These are phyloP conservation scores for Chrysanthemum makinoi DNA, from an alignment of 129 eudicot genomes.

Conservation along the genomic window DNA sequence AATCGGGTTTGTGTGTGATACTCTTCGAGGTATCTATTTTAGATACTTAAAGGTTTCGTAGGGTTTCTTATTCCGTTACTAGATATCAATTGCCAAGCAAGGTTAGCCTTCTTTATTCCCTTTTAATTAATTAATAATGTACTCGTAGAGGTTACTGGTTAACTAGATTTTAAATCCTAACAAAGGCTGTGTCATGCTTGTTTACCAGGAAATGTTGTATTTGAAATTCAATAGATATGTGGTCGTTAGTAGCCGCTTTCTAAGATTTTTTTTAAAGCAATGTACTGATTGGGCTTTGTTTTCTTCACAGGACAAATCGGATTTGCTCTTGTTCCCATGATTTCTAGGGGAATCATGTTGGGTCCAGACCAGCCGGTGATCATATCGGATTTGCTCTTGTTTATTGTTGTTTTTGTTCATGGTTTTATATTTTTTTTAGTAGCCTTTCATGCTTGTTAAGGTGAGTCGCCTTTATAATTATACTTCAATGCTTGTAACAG, in stretches of 20 bases:
- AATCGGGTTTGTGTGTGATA: no score
- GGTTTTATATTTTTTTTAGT: background rate
- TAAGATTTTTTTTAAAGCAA: conserved; percentile 1
- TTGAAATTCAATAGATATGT: no score
- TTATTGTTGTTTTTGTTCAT: background rate
- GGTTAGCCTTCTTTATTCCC: no score
- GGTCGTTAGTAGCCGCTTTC: background rate
- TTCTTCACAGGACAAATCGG: conserved; percentile 85
- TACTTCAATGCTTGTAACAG: conserved; percentile 34
- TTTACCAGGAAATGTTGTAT: no score
- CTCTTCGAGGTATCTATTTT: no score
- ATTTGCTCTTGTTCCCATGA: conserved; percentile 97
- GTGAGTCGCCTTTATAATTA: background rate
- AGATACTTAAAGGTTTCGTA: no score
- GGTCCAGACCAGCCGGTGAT: conserved; percentile 97
- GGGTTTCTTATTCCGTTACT: no score
- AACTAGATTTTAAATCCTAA: no score
- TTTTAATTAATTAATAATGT: no score
- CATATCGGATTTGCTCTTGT: conserved; percentile 47
- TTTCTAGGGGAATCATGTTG: conserved; percentile 98
- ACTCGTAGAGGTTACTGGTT: no score
- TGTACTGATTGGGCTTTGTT: conserved; percentile 21
- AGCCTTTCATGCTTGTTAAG: background rate
- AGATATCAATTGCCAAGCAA: no score
- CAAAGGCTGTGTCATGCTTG: no score